Conservation (phyloP, 176 grass and related monocot genomes). For the Avena atlantica region DNA sequence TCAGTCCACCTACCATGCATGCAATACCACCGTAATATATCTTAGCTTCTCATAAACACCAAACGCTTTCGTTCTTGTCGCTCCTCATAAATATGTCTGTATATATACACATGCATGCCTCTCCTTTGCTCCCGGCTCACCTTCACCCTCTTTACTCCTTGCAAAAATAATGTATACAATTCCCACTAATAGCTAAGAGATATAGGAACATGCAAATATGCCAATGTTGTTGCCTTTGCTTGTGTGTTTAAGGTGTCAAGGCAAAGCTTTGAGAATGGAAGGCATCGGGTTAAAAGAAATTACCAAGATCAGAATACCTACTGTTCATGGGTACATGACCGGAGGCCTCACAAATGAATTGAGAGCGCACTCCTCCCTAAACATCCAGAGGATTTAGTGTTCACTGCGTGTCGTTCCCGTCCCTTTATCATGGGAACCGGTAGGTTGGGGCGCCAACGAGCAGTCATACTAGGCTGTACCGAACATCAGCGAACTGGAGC, state of each 20-base stretch:
- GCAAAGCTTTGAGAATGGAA: neutral
- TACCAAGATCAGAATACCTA: neutral
- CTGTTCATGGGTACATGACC: neutral
- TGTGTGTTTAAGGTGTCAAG: neutral
- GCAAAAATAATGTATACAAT: neutral
- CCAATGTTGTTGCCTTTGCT: neutral
- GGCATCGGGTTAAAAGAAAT: neutral
- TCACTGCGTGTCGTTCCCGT: neutral
- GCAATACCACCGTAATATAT: too few relatives aligned
- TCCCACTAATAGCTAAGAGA: neutral
- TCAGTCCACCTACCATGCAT: too few relatives aligned
- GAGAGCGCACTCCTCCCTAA: neutral
- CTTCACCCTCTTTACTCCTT: neutral
- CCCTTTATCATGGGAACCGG: constrained; percentile 25
- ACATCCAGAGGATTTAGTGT: too few relatives aligned
- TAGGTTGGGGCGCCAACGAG: neutral
- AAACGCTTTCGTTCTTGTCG: too few relatives aligned
- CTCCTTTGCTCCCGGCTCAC: too few relatives aligned
- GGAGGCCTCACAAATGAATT: neutral
- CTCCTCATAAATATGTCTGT: too few relatives aligned
- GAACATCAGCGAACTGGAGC: too few relatives aligned
- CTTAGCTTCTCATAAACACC: too few relatives aligned
- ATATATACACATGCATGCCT: too few relatives aligned
- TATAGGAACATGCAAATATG: too few relatives aligned
- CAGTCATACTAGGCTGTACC: too few relatives aligned